Percentiles rank a stretch among this genome's conserved stretches.
phyloP scores from a whole-genome alignment of 2,329 filamentous ascomycete genomes.

The Hypoxylon sp. region DNA sequence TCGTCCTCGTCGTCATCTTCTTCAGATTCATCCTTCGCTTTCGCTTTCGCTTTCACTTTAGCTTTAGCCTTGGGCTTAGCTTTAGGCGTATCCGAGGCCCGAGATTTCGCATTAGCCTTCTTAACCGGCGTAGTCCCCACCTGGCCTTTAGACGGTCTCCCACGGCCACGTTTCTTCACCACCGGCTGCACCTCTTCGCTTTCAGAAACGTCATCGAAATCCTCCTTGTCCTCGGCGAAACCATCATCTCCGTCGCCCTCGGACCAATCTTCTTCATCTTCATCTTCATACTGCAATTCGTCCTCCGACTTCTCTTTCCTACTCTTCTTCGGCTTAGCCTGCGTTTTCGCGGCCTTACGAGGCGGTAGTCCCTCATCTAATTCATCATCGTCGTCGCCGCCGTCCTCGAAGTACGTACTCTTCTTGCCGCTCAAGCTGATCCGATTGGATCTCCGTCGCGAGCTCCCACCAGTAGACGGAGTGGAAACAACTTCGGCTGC shows the following conservation, averaged over 20 bases:
- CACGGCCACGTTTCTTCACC: conserved; percentile 41
- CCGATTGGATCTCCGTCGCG: conserved; percentile 59
- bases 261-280: conserved; percentile 28
- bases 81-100: neutral
- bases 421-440: conserved; percentile 59
- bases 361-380: conserved; percentile 33
- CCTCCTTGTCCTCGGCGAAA: conserved; percentile 51
- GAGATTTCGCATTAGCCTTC: conserved; percentile 46
- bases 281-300: conserved; percentile 41
- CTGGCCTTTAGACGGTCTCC: conserved; percentile 38
- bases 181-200: conserved; percentile 34
- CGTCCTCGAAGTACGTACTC: conserved; percentile 66
- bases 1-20: conserved; percentile 54
- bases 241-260: conserved; percentile 54
- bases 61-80: conserved; percentile 45
- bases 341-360: conserved; percentile 39
- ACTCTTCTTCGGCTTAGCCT: conserved; percentile 3
- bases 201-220: conserved; percentile 41
- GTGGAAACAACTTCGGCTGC: conserved; percentile 28
- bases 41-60: conserved; percentile 47
- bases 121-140: conserved; percentile 13
- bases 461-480: conserved; percentile 14
- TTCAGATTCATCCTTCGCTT: conserved; percentile 51
- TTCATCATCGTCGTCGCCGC: conserved; percentile 45
- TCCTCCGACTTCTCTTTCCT: conserved; percentile 34